phyloP scores from a whole-genome alignment of 371 early-diverging fungal species.

The Parasitella parasitica region DNA sequence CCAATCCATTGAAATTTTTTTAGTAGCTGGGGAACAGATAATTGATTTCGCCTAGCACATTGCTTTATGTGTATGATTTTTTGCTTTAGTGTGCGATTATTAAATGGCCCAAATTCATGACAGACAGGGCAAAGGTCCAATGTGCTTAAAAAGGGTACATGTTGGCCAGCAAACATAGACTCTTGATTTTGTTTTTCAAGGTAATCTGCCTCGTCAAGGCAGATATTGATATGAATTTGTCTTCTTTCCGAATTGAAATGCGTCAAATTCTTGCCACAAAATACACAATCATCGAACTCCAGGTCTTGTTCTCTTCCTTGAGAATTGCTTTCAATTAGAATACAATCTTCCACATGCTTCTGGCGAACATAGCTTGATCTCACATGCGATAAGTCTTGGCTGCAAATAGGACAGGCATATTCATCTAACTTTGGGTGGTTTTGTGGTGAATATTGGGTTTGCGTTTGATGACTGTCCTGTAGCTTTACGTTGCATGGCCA shows the following conservation, averaged over 20 bases:
- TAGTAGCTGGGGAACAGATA: constrained; percentile 20
- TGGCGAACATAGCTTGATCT: constrained; percentile 30
- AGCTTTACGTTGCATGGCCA: neutral
- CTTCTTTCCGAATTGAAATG: constrained; percentile 8
- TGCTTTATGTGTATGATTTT: constrained; percentile 29
- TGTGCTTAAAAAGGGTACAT: constrained; percentile 12
- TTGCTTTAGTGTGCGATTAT: constrained; percentile 1
- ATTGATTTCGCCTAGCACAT: constrained; percentile 11
- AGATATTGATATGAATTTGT: constrained; percentile 30
- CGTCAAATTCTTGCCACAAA: constrained; percentile 33
- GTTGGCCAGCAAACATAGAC: constrained; percentile 22
- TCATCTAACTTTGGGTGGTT: neutral
- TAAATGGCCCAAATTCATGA: constrained; percentile 19
- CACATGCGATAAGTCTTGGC: constrained; percentile 10
- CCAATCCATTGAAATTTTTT: constrained; percentile 32
- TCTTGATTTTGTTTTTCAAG: constrained; percentile 2
- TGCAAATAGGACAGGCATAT: constrained; percentile 34
- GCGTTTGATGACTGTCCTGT: too few species aligned
- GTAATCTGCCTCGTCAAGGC: constrained; percentile 25
- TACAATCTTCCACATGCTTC: constrained; percentile 32
- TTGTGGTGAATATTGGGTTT: neutral
- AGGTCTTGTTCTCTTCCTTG: neutral
- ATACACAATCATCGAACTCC: constrained; percentile 29
- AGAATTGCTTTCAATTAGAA: neutral
- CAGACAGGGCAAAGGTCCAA: constrained; percentile 35